Percentiles rank a stretch among this genome's conserved stretches.
phyloP scores from a whole-genome alignment of 352 stramenopile genomes.

The Phytophthora europaea region DNA sequence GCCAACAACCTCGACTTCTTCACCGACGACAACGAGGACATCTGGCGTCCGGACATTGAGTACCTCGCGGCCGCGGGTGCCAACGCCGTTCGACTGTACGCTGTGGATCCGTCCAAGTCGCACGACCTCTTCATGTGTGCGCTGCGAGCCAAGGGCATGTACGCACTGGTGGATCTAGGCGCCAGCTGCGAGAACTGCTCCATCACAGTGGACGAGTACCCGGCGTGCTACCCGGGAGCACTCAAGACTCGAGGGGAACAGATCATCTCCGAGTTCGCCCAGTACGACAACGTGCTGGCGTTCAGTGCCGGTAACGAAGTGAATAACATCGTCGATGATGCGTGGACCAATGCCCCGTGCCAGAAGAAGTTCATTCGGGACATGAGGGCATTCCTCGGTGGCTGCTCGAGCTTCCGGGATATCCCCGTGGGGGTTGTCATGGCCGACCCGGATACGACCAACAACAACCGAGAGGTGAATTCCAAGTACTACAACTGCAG shows the following conservation, averaged over 20 bases:
- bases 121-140: slow-evolving; percentile 92
- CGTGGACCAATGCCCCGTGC: slow-evolving; percentile 76
- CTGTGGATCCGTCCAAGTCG: slow-evolving; percentile 84
- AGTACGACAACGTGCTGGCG: slow-evolving; percentile 88
- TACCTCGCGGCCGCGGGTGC: slow-evolving; percentile 69
- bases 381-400: slow-evolving; percentile 75
- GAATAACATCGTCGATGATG: slow-evolving; percentile 64
- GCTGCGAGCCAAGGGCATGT: slow-evolving; percentile 77
- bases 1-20: slow-evolving; percentile 89
- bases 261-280: slow-evolving; percentile 84
- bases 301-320: slow-evolving; percentile 90
- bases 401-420: slow-evolving; percentile 65
- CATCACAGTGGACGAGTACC: slow-evolving; percentile 60
- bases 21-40: slow-evolving; percentile 71
- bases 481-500: slow-evolving; percentile 90
- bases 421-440: slow-evolving; percentile 85
- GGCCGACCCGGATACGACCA: slow-evolving; percentile 57
- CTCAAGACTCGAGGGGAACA: slow-evolving; percentile 78
- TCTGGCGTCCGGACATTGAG: slow-evolving; percentile 79
- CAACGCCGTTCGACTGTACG: slow-evolving; percentile 87
- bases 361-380: slow-evolving; percentile 92
- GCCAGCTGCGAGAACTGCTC: slow-evolving; percentile 70
- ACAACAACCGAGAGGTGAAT: slow-evolving; percentile 72
- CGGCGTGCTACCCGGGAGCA: slow-evolving; percentile 62
- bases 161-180: slow-evolving; percentile 73